These are phyloP conservation scores for Verticillium isaacii DNA, from an alignment of 2,329 filamentous ascomycete genomes.

Conservation along the genomic window DNA sequence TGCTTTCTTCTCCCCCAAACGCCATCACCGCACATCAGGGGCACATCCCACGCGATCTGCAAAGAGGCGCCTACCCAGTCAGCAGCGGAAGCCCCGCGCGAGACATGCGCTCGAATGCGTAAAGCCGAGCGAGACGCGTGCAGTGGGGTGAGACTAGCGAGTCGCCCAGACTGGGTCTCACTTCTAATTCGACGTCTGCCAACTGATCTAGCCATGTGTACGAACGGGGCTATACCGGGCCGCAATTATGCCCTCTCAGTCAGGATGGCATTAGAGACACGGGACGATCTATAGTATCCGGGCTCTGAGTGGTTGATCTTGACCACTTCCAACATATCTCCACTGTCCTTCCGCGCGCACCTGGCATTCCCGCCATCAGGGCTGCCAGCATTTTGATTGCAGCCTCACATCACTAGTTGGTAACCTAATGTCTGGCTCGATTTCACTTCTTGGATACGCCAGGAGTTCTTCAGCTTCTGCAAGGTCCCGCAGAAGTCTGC, in stretches of 20 bases:
- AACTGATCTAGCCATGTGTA: background rate
- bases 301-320: too few relatives aligned
- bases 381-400: too few relatives aligned
- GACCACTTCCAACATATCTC: too few relatives aligned
- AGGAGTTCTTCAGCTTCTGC: background rate
- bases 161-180: background rate
- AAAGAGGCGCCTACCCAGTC: background rate
- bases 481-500: background rate
- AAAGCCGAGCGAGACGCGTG: background rate
- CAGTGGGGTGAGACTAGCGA: background rate
- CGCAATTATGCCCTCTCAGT: background rate
- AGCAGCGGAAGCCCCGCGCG: background rate
- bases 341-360: too few relatives aligned
- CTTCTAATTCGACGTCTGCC: background rate
- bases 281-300: too few relatives aligned
- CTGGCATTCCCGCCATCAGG: too few relatives aligned
- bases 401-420: too few relatives aligned
- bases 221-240: too few relatives aligned
- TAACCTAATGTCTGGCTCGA: too few relatives aligned
- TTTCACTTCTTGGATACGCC: too few relatives aligned
- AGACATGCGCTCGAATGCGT: background rate
- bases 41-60: background rate
- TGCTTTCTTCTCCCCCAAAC: background rate
- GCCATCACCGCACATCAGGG: background rate
- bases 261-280: too few relatives aligned